Percentiles rank a stretch among this genome's conserved stretches.
phyloP scores from a whole-genome alignment of 2,329 filamentous ascomycete genomes.

The Cladosporium sp. region DNA sequence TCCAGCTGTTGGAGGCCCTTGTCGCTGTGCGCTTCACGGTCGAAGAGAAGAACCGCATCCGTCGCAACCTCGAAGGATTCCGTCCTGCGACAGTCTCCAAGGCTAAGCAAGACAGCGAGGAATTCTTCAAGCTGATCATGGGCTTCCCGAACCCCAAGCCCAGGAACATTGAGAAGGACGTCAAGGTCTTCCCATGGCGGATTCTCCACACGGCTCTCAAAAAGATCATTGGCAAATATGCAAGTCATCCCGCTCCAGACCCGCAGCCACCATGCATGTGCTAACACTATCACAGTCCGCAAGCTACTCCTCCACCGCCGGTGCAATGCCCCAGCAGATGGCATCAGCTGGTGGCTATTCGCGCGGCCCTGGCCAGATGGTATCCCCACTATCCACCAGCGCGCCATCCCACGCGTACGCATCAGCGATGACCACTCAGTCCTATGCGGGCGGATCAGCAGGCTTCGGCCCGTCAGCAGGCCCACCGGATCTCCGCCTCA shows the following conservation, averaged over 20 bases:
- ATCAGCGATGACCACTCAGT: slow-evolving; percentile 30
- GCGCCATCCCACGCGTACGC: slow-evolving; percentile 36
- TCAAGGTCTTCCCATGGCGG: slow-evolving; percentile 98
- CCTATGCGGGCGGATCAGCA: slow-evolving; percentile 34
- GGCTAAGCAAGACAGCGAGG: slow-evolving; percentile 85
- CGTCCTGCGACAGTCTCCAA: slow-evolving; percentile 92
- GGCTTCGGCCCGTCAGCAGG: slow-evolving; percentile 39
- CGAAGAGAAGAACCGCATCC: slow-evolving; percentile 97
- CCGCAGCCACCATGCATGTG: slow-evolving; percentile 29
- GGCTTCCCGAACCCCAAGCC: slow-evolving; percentile 93
- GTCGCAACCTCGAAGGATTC: slow-evolving; percentile 92
- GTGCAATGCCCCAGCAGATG: slow-evolving; percentile 39
- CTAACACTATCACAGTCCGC: slow-evolving; percentile 56
- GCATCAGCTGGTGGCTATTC: slow-evolving; percentile 30
- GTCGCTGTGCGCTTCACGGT: slow-evolving; percentile 86
- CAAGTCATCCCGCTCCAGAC: slow-evolving; percentile 47
- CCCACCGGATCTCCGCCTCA: slow-evolving; percentile 41
- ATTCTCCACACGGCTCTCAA: slow-evolving; percentile 82
- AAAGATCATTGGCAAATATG: slow-evolving; percentile 98
- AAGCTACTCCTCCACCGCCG: slow-evolving; percentile 67
- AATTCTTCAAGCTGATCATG: slow-evolving; percentile 99
- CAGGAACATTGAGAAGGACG: slow-evolving; percentile 97
- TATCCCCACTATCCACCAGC: slow-evolving; percentile 36
- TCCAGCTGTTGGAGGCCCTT: slow-evolving; percentile 88
- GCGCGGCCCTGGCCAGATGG: slow-evolving; percentile 45